Percentiles rank a stretch among this genome's conserved stretches.
These are phyloP conservation scores for Phytophthora palmivora DNA, from an alignment of 352 stramenopile species.

Conservation along the genomic window DNA sequence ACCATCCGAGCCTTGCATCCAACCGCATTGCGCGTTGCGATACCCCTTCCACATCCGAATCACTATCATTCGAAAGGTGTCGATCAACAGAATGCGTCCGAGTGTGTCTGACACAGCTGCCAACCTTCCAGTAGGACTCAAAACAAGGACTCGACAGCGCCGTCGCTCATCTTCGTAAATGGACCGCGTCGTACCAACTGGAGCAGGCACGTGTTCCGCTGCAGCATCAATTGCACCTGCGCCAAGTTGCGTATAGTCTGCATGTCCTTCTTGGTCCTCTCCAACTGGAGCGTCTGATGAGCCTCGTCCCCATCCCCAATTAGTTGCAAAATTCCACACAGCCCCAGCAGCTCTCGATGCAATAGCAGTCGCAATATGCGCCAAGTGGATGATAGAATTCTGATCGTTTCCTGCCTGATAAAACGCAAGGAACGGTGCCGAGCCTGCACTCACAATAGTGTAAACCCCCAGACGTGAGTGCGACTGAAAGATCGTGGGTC, in stretches of 20 bases:
- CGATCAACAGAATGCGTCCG: slow-evolving; percentile 76
- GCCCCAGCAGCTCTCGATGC: slow-evolving; percentile 75
- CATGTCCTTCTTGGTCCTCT: slow-evolving; percentile 19
- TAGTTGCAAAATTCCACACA: slow-evolving; percentile 86
- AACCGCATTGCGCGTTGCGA: slow-evolving; percentile 80
- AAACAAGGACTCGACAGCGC: slow-evolving; percentile 62
- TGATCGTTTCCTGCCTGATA: slow-evolving; percentile 87
- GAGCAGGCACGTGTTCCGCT: slow-evolving; percentile 76
- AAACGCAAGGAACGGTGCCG: slow-evolving; percentile 77
- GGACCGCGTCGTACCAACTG: slow-evolving; percentile 53
- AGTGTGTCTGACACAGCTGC: slow-evolving; percentile 80
- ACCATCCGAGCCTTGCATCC: slow-evolving; percentile 80
- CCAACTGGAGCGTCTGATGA: slow-evolving; percentile 8
- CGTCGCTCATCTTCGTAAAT: slow-evolving; percentile 71
- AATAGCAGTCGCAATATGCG: slow-evolving; percentile 85
- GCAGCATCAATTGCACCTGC: slow-evolving; percentile 52
- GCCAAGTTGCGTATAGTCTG: slow-evolving; percentile 36
- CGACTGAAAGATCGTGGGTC: slow-evolving; percentile 84
- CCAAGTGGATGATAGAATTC: slow-evolving; percentile 88
- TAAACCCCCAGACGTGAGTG: slow-evolving; percentile 77
- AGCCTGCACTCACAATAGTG: slow-evolving; percentile 74
- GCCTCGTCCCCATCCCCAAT: slow-evolving; percentile 67
- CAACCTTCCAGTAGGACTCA: slow-evolving; percentile 75
- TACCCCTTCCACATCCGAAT: slow-evolving; percentile 92
- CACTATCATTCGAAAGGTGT: slow-evolving; percentile 81